Evolutionary conservation across 2,329 filamentous ascomycete genomes (phyloP), one percentile per base, ranked within the genome.

Genomic region (Zasmidium citrigriseum): DNA sequence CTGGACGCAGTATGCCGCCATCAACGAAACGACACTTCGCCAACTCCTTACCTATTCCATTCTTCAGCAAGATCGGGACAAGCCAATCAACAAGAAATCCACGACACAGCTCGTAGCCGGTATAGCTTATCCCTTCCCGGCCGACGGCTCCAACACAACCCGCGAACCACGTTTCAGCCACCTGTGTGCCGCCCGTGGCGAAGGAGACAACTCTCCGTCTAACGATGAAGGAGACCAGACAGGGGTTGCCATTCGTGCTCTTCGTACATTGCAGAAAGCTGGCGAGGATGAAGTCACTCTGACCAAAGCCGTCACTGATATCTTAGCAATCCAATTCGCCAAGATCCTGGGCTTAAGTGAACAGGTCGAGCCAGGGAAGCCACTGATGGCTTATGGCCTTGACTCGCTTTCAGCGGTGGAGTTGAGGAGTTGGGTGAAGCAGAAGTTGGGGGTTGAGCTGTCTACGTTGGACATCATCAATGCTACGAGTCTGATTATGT

Each of bases 371-470:
- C 5, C 29, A 9, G 46, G 4, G 3, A 38, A 41, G 2, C 10
- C 46, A 14, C 20, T 59, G 29, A 18, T 23, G 4, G 25, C 22
- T 18, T 25, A 49, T 29, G 60, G 60, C 1, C 16, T 63, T 21
- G 60, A 63, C 47, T 63, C 58, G 5, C 47, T 63, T 3, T 47
- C 45, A 11, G 24, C 34, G 11, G 41, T 63, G 11, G 57, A 60
- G 46, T 22, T 63, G 18, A n/a, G 57, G 14, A 56, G 48, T 18
- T 63, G 60, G 60, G 18, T 44, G 9, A 24, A 44, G 23, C 12
- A 46, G 16, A 24, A 27, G 12, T 20, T 57, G 4, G 29, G 20
- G 18, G 24, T 34, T 22, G 54, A 57, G n/a, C 1, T 56, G 2
- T 51, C 54, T 9, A 34, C 29, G 27, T 24, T 57, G 34, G 46